Base-by-base conservation (phyloP, 495 filamentous ascomycete species). In the Talaromyces proteolyticus region DNA sequence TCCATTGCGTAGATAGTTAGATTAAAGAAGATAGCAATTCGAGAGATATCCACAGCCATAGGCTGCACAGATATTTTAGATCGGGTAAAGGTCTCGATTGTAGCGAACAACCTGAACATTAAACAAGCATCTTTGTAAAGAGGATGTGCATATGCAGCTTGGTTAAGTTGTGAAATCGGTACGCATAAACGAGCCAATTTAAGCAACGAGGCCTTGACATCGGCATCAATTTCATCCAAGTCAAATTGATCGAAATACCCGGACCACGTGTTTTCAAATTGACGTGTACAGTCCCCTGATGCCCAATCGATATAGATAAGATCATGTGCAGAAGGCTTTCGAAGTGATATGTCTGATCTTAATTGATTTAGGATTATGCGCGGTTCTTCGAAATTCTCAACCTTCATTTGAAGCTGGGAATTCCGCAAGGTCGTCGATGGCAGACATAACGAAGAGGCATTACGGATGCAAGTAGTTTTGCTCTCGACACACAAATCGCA, bases 381-480 rank as follows among this genome's bases (percentile, higher is more conserved):
- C 1, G 52, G 57, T 16, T 12, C 4, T 29, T n/a, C 2, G 18
- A 18, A 50, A 34, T 8, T 40, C 0, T 20, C 34, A 21, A 23
- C 40, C 17, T 24, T 10, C 17, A 45, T 10, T n/a, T 24, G 7
- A 8, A 16, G 29, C 18, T n/a, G n/a, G 12, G 12, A 10, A 7
- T 8, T 22, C 1, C 24, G 21, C 19, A 20, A 45, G 42, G 37
- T 47, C 39, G 22, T 36, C 42, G 7, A 11, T 37, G 50, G 36
- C 34, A 60, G 51, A 17, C 44, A 43, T 17, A 57, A 39, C 14
- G 53, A 40, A 18, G 22, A 44, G 17, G 41, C 26, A 12, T 38
- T 46, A 24, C 63, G 57, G 47, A 62, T 50, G 48, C 65, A 68
- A 12, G 47, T 22, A 26, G 45, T 50, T 7, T 22, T 4, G 8